Conservation (phyloP, 345 rosid genomes). For the Lepidium africanum region DNA sequence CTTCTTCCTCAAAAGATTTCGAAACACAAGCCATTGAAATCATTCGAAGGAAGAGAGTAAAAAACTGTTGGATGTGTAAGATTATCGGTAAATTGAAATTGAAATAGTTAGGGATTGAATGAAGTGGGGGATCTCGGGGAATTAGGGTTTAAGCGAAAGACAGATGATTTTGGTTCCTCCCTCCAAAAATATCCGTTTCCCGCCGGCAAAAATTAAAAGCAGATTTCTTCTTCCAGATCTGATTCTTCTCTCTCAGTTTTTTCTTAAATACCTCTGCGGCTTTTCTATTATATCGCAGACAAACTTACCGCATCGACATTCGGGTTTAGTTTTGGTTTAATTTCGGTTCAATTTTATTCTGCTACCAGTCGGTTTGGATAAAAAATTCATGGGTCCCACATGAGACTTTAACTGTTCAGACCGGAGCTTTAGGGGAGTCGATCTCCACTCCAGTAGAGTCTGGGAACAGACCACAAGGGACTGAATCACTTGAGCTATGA, state of each 20-base stretch:
- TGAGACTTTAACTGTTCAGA: no score
- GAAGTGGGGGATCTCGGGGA: background rate
- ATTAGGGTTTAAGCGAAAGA: conserved; percentile 32
- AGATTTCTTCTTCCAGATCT: conserved; percentile 3
- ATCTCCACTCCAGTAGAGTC: no score
- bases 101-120: background rate
- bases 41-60: background rate
- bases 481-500: no score
- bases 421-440: no score
- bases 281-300: background rate
- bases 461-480: no score
- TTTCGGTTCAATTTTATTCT: no score
- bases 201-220: conserved; percentile 34
- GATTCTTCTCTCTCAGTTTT: background rate
- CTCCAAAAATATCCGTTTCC: conserved; percentile 44
- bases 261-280: background rate
- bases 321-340: no score
- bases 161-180: conserved; percentile 13
- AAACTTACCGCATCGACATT: no score
- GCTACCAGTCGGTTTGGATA: no score
- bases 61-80: background rate
- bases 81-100: background rate
- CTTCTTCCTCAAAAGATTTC: conserved; percentile 9
- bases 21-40: conserved; percentile 26
- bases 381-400: no score